These are phyloP conservation scores for Celoporthe dispersa DNA, from an alignment of 2,329 filamentous ascomycete species.

Conservation along the genomic window DNA sequence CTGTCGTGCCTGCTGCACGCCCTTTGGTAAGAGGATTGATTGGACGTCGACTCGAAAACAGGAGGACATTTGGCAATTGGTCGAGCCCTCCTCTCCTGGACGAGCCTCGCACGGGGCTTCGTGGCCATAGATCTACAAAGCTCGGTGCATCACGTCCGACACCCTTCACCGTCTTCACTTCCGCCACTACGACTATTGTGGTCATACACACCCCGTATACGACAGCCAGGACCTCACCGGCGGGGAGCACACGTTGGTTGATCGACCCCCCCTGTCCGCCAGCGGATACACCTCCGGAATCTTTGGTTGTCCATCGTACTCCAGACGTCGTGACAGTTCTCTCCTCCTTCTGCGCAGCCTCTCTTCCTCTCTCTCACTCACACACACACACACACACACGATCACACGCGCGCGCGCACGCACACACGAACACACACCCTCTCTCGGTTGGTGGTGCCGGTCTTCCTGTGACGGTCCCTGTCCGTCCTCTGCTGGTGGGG, in stretches of 20 bases:
- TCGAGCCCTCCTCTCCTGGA: neutral
- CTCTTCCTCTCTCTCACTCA: slow-evolving; percentile 10
- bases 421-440: too few species aligned
- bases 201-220: neutral
- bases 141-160: slow-evolving; percentile 8
- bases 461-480: neutral
- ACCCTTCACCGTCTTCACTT: neutral
- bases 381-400: too few species aligned
- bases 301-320: neutral
- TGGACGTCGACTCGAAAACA: neutral
- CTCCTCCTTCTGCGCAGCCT: neutral
- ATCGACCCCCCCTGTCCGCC: neutral
- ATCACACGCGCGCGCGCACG: too few species aligned
- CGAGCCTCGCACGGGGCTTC: neutral
- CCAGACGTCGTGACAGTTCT: slow-evolving; percentile 7
- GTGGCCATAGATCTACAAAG: neutral
- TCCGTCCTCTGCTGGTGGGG: slow-evolving; percentile 16
- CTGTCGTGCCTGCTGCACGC: neutral
- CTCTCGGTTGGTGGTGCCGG: neutral
- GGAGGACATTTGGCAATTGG: neutral
- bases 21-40: slow-evolving; percentile 9
- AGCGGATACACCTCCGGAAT: neutral
- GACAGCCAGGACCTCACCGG: neutral
- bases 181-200: neutral
- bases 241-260: neutral